Evolutionary conservation across 1,284 basidiomycete genomes (phyloP), one percentile per base, ranked within the genome.

Genomic region (Trichosporon sp.): DNA sequence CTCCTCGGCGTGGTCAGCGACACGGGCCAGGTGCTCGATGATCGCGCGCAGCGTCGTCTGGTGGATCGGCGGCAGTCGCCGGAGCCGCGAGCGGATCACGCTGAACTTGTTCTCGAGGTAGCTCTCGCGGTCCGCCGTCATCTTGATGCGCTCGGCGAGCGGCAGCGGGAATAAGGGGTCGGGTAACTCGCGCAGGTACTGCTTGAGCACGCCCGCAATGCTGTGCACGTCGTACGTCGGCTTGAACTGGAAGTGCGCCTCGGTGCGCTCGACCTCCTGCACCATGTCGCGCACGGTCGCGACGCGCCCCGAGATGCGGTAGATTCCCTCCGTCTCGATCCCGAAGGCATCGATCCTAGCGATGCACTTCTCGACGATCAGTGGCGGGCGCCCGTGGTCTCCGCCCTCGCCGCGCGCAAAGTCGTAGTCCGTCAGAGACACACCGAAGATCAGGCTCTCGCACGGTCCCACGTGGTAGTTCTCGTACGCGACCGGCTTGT

Each of bases 141-240:
- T 89, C 75, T 93, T 91, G 68, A 92, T 85, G 31, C 94, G 88
- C 75, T 98, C 96, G 68, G 90, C 88, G 34, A 93, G 85, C 1
- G 92, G 86, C 76, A 92, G 92, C 73, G 86, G 89, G 85, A 98
- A 95, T n/a, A 98, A 86, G 0, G 95, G 92, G 75, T 95, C 92
- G 0, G 96, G 95, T 2, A 99, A 85, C 78, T 95, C 93, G 34
- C 96, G 90, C 44, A 99, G 86, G 84, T 82, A 72, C 65, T 93
- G 92, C 87, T 99, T 98, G 68, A 99, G 84, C 62, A 99, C 86
- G 0, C 93, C 93, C 4, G 93, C 88, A n/a, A 98, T 91, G 11
- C 91, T 91, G 77, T 90, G 92, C 0, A 95, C 87, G 78, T 99
- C 97, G 76, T 97, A 92, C 60, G 88, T 87, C 6, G 87, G 83